Evolutionary conservation across 768 basidiomycete species (phyloP), one percentile per base, ranked within the genome.

Genomic region (Kwoniella bestiolae): DNA sequence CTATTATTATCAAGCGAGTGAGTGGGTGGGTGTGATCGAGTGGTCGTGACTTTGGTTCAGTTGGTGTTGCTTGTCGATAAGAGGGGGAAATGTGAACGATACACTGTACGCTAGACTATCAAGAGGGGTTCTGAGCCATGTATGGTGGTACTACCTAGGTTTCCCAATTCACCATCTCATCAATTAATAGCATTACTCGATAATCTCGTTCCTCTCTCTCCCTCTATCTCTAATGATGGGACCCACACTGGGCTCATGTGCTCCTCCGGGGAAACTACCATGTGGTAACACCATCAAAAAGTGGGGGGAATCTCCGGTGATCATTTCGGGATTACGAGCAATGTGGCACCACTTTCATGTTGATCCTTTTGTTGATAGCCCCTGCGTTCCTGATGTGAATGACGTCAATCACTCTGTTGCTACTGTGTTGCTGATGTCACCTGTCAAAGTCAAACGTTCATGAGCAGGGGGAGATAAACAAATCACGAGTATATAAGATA

Each of bases 391-490:
- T 41, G 38, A 41, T 41, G 38, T 11, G 38, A 41, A 41, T 41
- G 38, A 41, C 38, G 38, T 41, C 38, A 41, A 16, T 41, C 38
- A 41, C 18, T 16, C 11, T 14, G 38, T 0, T 41, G 38, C 38
- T 18, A 41, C 18, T 41, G 12, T 14, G 12, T 14, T 41, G 38
- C 38, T 41, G 38, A 41, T 41, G 38, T 41, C 38, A 41, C 38
- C 38, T 41, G 38, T 8, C 4, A 6, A 6, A 12, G 25, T n/a
- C 21, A 47, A 21, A 9, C n/a, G n/a, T n/a, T n/a, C n/a, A 21
- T n/a, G 7, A 47, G 46, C 11, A 21, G 23, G 23, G 18, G 9
- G 31, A 29, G 14, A n/a, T 57, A 57, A 57, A 57, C 56, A 57
- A 45, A 23, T 38, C 9, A 52, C 14, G n/a, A 14, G 4, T 14